These are phyloP conservation scores for Lichtheimia ramosa DNA, from an alignment of 371 early-diverging fungal species.

Conservation along the genomic window DNA sequence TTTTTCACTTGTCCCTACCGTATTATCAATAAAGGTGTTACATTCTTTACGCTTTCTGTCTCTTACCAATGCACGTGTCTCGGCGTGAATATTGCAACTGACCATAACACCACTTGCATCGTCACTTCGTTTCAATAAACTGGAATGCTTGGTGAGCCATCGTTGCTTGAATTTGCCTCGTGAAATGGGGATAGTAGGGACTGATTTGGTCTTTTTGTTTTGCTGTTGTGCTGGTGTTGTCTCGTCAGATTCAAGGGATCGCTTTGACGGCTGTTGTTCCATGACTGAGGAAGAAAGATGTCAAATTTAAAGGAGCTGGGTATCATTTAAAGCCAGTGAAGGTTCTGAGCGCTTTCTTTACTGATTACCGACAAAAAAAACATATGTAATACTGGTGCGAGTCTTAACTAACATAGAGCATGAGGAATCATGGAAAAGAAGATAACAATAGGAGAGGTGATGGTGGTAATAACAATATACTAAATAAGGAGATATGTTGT, in stretches of 20 bases:
- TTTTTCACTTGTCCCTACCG: constrained; percentile 49
- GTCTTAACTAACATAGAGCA: no score
- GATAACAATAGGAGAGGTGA: no score
- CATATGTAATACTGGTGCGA: no score
- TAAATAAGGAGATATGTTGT: no score
- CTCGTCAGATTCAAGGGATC: not conserved
- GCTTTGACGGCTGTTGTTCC: constrained; percentile 3
- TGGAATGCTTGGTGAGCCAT: constrained; percentile 55
- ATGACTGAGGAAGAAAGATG: no score
- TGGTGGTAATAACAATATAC: no score
- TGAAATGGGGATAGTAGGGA: constrained; percentile 47
- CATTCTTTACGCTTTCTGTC: not conserved
- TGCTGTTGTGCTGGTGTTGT: not conserved
- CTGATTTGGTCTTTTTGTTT: constrained; percentile 4
- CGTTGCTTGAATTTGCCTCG: constrained; percentile 54
- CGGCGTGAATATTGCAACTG: constrained; percentile 44
- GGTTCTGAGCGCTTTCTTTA: no score
- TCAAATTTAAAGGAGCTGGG: no score
- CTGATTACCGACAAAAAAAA: no score
- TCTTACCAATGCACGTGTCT: constrained; percentile 54
- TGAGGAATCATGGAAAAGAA: no score
- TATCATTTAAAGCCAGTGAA: no score
- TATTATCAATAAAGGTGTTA: not conserved
- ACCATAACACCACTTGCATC: constrained; percentile 42
- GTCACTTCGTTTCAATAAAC: constrained; percentile 43